Evolutionary conservation across 768 basidiomycete genomes (phyloP).

Genomic region (Boletus edulis): DNA sequence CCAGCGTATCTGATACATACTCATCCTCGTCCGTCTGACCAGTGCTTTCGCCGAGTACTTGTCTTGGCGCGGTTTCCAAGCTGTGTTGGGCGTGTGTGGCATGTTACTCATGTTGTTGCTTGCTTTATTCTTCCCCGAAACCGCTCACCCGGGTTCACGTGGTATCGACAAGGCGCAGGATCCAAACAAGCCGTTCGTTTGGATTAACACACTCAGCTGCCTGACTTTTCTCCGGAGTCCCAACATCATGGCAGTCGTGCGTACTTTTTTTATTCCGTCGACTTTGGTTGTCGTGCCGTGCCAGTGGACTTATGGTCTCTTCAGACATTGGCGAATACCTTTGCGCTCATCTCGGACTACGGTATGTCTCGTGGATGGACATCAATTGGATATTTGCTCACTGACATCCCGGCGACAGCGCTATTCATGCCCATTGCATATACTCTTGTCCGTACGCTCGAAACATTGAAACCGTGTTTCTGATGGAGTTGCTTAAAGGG

Average conservation of each 20-base stretch:
- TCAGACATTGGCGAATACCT: slow-evolving; percentile 42
- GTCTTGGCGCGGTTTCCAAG: slow-evolving; percentile 66
- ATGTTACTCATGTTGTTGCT: slow-evolving; percentile 40
- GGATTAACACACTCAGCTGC: slow-evolving; percentile 57
- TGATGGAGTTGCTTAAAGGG: slow-evolving; percentile 40
- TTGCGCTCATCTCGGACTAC: slow-evolving; percentile 26
- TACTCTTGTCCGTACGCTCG: slow-evolving; percentile 49
- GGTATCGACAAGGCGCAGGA: slow-evolving; percentile 47
- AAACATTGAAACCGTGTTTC: background rate
- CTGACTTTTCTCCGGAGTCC: slow-evolving; percentile 55
- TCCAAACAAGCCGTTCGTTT: slow-evolving; percentile 33
- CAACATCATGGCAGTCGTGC: slow-evolving; percentile 52
- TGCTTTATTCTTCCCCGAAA: slow-evolving; percentile 55
- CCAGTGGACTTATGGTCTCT: background rate
- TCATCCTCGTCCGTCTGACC: background rate
- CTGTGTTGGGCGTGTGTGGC: slow-evolving; percentile 39
- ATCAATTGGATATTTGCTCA: background rate
- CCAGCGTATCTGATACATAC: background rate
- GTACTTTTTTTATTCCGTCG: slow-evolving; percentile 19
- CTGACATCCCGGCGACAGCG: slow-evolving; percentile 15
- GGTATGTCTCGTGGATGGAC: slow-evolving; percentile 29
- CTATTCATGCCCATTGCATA: slow-evolving; percentile 61
- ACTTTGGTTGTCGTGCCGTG: background rate
- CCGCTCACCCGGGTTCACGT: slow-evolving; percentile 55
- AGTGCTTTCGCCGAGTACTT: slow-evolving; percentile 53